Evolutionary conservation across 495 filamentous ascomycete genomes (phyloP).

Genomic region (Penicillium taxi): DNA sequence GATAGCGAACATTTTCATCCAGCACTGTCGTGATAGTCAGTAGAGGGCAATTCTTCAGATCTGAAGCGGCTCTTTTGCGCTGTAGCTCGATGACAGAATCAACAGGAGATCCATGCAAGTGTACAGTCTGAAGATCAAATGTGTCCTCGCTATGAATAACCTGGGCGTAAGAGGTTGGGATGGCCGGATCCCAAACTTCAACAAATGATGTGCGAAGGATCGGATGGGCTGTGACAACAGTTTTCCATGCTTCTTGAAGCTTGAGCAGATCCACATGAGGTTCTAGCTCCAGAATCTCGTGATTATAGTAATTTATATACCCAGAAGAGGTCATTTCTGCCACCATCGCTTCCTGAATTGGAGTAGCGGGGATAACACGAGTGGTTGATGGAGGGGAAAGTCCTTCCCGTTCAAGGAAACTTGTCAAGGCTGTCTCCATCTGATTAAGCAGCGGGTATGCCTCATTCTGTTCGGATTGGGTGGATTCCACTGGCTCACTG

Average conservation of each 20-base stretch:
- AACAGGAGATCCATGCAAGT: constrained; percentile 11
- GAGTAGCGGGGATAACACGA: constrained; percentile 59
- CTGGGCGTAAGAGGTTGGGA: constrained; percentile 55
- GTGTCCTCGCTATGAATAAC: constrained; percentile 37
- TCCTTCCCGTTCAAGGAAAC: constrained; percentile 21
- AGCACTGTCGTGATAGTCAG: constrained; percentile 11
- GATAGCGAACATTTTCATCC: constrained; percentile 15
- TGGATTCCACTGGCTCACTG: constrained; percentile 11
- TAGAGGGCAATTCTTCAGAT: constrained; percentile 8
- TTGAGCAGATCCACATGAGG: constrained; percentile 41
- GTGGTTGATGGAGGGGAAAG: constrained; percentile 32
- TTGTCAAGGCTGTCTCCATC: constrained; percentile 25
- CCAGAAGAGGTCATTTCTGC: constrained; percentile 63
- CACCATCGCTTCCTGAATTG: constrained; percentile 79
- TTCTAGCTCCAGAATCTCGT: constrained; percentile 58
- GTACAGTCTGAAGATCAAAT: constrained; percentile 15
- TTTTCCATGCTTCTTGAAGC: constrained; percentile 52
- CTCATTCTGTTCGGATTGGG: constrained; percentile 4
- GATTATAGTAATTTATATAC: constrained; percentile 70
- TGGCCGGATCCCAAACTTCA: constrained; percentile 48
- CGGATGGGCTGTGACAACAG: constrained; percentile 48
- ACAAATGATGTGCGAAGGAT: constrained; percentile 68
- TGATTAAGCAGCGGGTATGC: constrained; percentile 13
- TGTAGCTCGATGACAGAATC: constrained; percentile 18
- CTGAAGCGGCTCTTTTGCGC: constrained; percentile 14